A percentile compares a stretch with the other conserved stretches of the same genome.
Conservation (phyloP, 139 green algal genomes). For the Chlamydomonas sp. region DNA sequence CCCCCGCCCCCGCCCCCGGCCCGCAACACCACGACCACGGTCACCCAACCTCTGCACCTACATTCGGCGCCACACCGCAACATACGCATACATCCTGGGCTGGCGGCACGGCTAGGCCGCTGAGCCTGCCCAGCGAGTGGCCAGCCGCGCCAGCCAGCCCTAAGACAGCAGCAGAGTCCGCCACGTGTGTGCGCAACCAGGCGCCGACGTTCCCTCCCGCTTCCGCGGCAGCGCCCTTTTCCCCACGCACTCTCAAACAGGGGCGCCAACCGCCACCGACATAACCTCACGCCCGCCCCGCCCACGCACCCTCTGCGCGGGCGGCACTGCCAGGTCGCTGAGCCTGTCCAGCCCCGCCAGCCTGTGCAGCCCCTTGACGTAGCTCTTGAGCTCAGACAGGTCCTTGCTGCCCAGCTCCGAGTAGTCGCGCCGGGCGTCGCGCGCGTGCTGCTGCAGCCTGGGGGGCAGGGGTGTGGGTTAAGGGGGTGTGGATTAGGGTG, state of each 20-base stretch:
- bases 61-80: too few species aligned
- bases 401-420: constrained; percentile 57
- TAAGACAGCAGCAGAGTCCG: too few species aligned
- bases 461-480: neutral
- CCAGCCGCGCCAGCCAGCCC: too few species aligned
- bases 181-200: too few species aligned
- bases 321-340: constrained; percentile 57
- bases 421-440: constrained; percentile 65
- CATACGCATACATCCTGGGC: constrained; percentile 4
- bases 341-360: constrained; percentile 64
- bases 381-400: constrained; percentile 53
- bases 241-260: too few species aligned
- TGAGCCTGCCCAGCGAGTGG: constrained; percentile 52
- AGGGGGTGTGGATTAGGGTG: too few species aligned
- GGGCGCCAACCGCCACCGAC: too few species aligned
- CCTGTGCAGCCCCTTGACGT: constrained; percentile 65
- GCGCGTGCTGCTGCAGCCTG: constrained; percentile 62
- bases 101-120: constrained; percentile 57
- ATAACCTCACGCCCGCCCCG: neutral
- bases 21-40: too few species aligned
- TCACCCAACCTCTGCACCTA: too few species aligned
- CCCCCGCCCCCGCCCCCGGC: too few species aligned
- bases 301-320: constrained; percentile 30
- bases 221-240: too few species aligned
- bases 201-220: too few species aligned